Evolutionary conservation across 768 basidiomycete genomes (phyloP), one percentile per base, ranked within the genome.

Genomic region (Lepiota venenata): DNA sequence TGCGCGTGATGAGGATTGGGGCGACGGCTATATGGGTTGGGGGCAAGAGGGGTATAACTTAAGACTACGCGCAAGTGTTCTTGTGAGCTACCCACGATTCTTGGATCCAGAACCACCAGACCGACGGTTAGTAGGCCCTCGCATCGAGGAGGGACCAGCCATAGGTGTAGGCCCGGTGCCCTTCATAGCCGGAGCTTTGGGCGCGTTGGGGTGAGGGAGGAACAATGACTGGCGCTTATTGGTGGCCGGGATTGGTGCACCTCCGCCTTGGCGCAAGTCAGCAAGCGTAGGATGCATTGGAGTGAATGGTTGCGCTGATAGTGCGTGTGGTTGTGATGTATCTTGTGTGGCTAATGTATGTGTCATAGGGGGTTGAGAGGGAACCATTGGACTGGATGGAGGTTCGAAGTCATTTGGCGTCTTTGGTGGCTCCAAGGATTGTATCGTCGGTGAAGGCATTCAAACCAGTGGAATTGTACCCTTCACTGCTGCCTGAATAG

Each of bases 181-280:
- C n/a, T 66, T 37, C 20, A 59, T 50, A 14, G 58, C 52, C 0
- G 76, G 73, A 8, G 71, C 59, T 56, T 77, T 77, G 0, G 76
- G 76, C 2, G 77, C 77, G 42, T 74, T 74, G 1, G 76, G 77
- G 55, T 78, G 77, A 0, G 75, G 76, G 0, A 75, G 61, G 61
- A 78, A 78, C 2, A 78, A 56, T 20, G 71, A 72, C 16, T 69
- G 66, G 4, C 74, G 67, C 46, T 69, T 66, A n/a, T 64, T 67
- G 11, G 64, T 67, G 43, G 52, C 69, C 25, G 55, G 73, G 35
- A 61, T 60, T 25, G 36, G 63, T 6, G 62, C 66, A 14, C 64
- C 58, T 3, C 59, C 64, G 1, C 65, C 64, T 32, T 65, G 68
- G 0, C 69, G 64, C 6, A 73, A 58, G 16, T 74, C n/a, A n/a